These are phyloP conservation scores for Boletus sp. DNA, from an alignment of 768 basidiomycete genomes.

Conservation along the genomic window DNA sequence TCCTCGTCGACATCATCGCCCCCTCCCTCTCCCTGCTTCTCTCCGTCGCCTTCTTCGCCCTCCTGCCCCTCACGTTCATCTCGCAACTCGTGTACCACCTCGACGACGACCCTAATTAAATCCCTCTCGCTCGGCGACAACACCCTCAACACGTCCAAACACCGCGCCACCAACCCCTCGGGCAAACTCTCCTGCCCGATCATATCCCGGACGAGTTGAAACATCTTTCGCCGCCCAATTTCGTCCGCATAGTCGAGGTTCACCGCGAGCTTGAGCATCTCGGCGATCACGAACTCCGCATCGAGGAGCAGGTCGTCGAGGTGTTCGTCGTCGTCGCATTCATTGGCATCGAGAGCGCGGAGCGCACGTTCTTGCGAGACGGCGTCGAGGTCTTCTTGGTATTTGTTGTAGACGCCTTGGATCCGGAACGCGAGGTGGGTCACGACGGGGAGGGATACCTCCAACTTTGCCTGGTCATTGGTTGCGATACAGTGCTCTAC, in stretches of 20 bases:
- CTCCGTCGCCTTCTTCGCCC: constrained; percentile 39
- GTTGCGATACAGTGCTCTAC: constrained; percentile 70
- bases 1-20: constrained; percentile 4
- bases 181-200: constrained; percentile 70
- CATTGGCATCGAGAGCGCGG: constrained; percentile 34
- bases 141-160: constrained; percentile 78
- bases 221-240: constrained; percentile 86
- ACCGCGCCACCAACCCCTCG: constrained; percentile 62
- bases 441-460: constrained; percentile 77
- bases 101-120: constrained; percentile 84
- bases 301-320: constrained; percentile 35
- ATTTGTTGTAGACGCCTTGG: constrained; percentile 65
- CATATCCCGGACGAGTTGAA: constrained; percentile 83
- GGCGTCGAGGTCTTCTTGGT: constrained; percentile 44
- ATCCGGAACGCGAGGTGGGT: constrained; percentile 77
- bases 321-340: constrained; percentile 47
- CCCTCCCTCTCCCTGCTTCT: constrained; percentile 33
- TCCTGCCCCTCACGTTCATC: constrained; percentile 42
- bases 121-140: constrained; percentile 77
- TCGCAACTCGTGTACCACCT: constrained; percentile 80
- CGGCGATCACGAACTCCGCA: constrained; percentile 66
- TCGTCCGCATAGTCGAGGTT: constrained; percentile 91
- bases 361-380: constrained; percentile 38
- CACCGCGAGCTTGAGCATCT: constrained; percentile 76
- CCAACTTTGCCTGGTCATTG: constrained; percentile 61